These are phyloP conservation scores for Phylloporus rhodoxanthus DNA, from an alignment of 768 basidiomycete species.

Conservation along the genomic window DNA sequence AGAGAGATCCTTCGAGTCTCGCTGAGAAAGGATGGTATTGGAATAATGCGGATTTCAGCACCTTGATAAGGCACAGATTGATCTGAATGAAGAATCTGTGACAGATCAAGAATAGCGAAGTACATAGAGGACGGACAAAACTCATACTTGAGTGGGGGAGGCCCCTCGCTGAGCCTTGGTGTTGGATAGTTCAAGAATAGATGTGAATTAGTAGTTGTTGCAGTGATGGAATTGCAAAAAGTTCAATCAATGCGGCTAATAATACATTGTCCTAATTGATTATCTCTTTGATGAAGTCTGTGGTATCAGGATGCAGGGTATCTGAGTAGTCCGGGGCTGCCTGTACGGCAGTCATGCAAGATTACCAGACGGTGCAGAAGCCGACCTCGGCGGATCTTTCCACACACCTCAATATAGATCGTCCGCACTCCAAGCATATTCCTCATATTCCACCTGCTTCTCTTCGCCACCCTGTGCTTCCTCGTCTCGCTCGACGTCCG, in stretches of 20 bases:
- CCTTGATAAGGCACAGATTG: too few relatives aligned
- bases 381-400: neutral
- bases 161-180: too few relatives aligned
- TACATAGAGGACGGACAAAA: too few relatives aligned
- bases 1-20: neutral
- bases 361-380: too few relatives aligned
- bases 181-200: too few relatives aligned
- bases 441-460: neutral
- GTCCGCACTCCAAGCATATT: neutral
- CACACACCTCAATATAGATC: neutral
- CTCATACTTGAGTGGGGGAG: too few relatives aligned
- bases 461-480: neutral
- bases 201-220: too few relatives aligned
- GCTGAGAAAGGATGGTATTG: too few relatives aligned
- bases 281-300: neutral
- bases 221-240: neutral
- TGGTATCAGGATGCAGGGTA: neutral
- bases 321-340: neutral
- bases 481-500: neutral
- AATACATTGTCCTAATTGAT: neutral
- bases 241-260: neutral
- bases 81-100: too few relatives aligned
- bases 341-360: neutral
- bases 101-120: too few relatives aligned
- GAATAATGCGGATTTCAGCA: constrained; percentile 4